Evolutionary conservation across 1,284 basidiomycete species (phyloP).

Genomic region (Pascua sp.): DNA sequence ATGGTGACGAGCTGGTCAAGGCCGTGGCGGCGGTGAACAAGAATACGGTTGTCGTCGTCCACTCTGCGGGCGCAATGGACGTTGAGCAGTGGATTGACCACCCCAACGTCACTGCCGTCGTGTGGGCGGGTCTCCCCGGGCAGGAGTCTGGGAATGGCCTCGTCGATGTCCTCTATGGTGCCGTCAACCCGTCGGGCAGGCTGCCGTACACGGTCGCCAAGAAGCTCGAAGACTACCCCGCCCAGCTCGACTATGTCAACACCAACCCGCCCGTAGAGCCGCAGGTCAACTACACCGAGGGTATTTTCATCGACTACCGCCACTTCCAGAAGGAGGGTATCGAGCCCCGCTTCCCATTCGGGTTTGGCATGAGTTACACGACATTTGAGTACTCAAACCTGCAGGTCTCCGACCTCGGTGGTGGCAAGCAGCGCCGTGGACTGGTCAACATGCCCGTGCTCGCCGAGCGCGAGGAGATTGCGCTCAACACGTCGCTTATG

Average conservation of each 20-base stretch:
- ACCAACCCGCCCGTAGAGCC: slow-evolving; percentile 42
- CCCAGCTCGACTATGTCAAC: slow-evolving; percentile 54
- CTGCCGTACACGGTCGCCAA: slow-evolving; percentile 80
- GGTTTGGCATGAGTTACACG: slow-evolving; percentile 80
- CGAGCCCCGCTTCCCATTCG: slow-evolving; percentile 67
- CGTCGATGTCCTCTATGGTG: slow-evolving; percentile 56
- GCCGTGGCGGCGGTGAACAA: slow-evolving; percentile 50
- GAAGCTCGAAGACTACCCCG: slow-evolving; percentile 61
- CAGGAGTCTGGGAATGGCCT: slow-evolving; percentile 74
- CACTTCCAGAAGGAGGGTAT: slow-evolving; percentile 67
- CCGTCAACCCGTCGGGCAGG: slow-evolving; percentile 68
- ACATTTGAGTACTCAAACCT: slow-evolving; percentile 59
- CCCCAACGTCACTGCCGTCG: slow-evolving; percentile 58
- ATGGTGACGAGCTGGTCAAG: slow-evolving; percentile 58
- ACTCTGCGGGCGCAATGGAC: slow-evolving; percentile 70
- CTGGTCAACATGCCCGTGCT: no score
- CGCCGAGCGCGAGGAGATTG: not conserved
- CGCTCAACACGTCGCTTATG: not conserved
- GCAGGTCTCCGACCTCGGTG: not conserved
- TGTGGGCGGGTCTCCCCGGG: slow-evolving; percentile 56
- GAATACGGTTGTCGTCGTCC: slow-evolving; percentile 77
- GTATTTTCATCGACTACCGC: slow-evolving; percentile 69
- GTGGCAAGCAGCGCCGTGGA: not conserved
- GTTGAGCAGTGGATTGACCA: slow-evolving; percentile 71
- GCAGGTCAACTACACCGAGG: slow-evolving; percentile 67